A percentile compares a stretch with the other conserved stretches of the same genome.
Evolutionary conservation across 148 eudicot genomes (phyloP).

Genomic region (Chenopodium formosanum): DNA sequence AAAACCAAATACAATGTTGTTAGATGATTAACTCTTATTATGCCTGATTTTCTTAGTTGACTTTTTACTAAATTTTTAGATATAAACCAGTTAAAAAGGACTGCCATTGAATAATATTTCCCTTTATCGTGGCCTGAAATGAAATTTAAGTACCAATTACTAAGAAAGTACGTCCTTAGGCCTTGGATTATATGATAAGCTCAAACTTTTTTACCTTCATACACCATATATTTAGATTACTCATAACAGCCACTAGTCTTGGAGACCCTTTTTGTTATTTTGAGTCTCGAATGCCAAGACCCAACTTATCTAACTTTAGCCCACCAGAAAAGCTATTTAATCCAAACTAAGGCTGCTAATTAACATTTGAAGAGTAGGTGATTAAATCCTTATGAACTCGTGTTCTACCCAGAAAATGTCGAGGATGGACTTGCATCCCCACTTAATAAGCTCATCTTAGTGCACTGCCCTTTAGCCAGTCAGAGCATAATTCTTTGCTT

Average conservation of each 20-base stretch:
- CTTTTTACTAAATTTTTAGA: no score
- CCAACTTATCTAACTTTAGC: not conserved
- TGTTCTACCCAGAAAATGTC: not conserved
- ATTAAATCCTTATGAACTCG: not conserved
- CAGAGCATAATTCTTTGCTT: no score
- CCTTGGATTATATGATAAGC: not conserved
- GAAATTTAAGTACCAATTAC: no score
- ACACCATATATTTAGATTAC: not conserved
- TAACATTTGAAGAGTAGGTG: not conserved
- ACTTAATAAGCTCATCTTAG: conserved; percentile 3
- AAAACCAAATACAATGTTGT: not conserved
- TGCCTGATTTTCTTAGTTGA: no score
- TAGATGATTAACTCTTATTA: not conserved
- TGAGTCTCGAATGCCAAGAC: not conserved
- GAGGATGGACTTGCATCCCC: not conserved
- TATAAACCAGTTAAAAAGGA: not conserved
- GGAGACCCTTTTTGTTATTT: not conserved
- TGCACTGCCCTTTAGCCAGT: no score
- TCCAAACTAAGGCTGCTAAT: not conserved
- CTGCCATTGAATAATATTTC: not conserved
- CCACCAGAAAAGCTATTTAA: not conserved
- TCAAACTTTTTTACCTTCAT: not conserved
- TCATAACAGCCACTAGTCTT: not conserved
- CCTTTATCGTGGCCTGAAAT: not conserved
- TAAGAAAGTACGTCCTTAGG: not conserved